These are phyloP conservation scores for Nannochloropsis salina DNA, from an alignment of 108 stramenopile genomes.

Conservation along the genomic window DNA sequence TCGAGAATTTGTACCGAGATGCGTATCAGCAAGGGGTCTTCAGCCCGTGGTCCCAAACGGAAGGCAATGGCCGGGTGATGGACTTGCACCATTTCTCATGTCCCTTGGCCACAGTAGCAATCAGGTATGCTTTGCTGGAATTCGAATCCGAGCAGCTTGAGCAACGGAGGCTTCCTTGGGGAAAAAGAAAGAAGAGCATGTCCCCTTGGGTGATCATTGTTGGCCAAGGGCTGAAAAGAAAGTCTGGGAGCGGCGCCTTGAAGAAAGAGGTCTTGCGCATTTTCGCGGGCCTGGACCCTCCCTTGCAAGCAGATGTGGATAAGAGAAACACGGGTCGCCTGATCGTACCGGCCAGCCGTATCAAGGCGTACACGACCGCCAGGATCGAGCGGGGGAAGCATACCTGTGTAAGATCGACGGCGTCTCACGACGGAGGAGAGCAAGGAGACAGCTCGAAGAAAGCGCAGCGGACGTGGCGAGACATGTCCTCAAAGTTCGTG, in stretches of 20 bases:
- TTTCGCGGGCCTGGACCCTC: background rate
- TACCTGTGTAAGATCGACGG: background rate
- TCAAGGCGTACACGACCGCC: background rate
- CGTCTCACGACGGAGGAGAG: background rate
- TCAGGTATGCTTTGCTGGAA: background rate
- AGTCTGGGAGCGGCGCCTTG: background rate
- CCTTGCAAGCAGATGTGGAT: background rate
- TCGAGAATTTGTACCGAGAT: background rate
- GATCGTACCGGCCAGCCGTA: background rate
- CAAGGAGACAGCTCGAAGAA: background rate
- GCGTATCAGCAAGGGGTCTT: background rate
- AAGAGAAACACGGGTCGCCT: background rate
- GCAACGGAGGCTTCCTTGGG: constrained; percentile 11
- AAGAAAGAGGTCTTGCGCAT: background rate
- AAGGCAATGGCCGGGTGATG: background rate
- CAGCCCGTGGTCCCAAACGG: background rate
- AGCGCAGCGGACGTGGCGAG: too few relatives aligned
- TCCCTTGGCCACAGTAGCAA: background rate
- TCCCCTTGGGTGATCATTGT: constrained; percentile 9
- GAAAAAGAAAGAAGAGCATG: background rate
- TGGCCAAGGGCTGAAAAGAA: background rate
- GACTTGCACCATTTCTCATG: background rate
- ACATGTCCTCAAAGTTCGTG: too few relatives aligned
- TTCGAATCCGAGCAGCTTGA: background rate
- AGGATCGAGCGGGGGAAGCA: background rate